Evolutionary conservation across 1,284 basidiomycete genomes (phyloP), one percentile per base, ranked within the genome.

Genomic region (Cystobasidium slooffiae): DNA sequence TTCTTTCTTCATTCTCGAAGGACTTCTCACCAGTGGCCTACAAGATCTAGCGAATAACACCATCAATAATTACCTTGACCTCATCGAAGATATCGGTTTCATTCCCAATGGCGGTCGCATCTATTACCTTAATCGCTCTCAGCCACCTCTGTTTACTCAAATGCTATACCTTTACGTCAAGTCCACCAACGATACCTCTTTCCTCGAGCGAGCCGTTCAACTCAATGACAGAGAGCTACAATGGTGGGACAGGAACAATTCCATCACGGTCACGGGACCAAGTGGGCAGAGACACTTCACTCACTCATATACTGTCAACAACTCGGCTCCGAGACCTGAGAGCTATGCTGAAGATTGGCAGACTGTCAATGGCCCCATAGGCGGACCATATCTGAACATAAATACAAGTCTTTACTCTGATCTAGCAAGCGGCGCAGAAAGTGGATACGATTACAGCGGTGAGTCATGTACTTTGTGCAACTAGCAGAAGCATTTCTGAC

Each of bases 71-170:
- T 80, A 80, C 74, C 43, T 75, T 14, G 93, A 97, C 80, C 88
- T 94, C 80, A 84, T 97, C 65, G 88, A 91, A 47, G 82, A 82
- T 51, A 86, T 88, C 76, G 94, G 94, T 0, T 97, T 96, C 83
- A 89, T 97, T 77, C 94, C 94, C 1, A 97, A 97, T 80, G 94
- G 94, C 14, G 93, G 93, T 16, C 86, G 91, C 3, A 89, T 89
- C 49, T 75, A 72, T 51, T 81, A 96, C 83, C 83, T 96, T 76
- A 88, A 95, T 80, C 88, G 94, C 65, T 94, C 92, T 37, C 94
- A 97, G 81, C 93, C 94, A 9, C 76, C 76, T 22, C 51, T 76
- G 6, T 78, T 80, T 62, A 76, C 76, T 2, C 72, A 89, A 85
- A 91, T 91, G 89, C 83, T 91, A n/a, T 84, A 85, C 53, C 85